Evolutionary conservation across 2,329 filamentous ascomycete genomes (phyloP), one percentile per base, ranked within the genome.

Genomic region (Aspergillus sp.): DNA sequence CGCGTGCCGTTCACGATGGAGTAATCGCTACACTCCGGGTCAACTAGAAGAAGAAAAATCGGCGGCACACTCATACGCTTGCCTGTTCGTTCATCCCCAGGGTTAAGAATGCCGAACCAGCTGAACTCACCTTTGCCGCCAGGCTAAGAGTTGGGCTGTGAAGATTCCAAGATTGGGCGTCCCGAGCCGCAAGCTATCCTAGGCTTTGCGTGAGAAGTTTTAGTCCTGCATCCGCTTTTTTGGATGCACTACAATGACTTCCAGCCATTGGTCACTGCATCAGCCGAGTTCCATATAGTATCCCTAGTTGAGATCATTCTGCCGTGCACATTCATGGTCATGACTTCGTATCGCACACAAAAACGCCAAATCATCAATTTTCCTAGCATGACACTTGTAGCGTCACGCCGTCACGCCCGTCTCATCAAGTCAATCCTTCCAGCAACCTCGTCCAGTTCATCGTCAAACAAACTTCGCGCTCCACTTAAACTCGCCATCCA

Each of bases 401-500:
- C 6, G 39, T 33, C 49, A 44, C 39, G 49, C 48, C 6, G 33
- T 52, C 39, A 51, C 19, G 19, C 39, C 27, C 35, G 47, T 35
- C 27, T 11, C 46, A 41, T 24, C 14, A 45, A 14, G 6, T 45
- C 27, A 17, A 17, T 55, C 44, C 45, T 27, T 46, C 45, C 44
- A 35, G 14, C 11, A 40, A 5, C 15, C 11, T 24, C 45, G 24
- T n/a, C 45, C 37, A 56, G 11, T 50, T 45, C 37, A 21, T 48
- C 6, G 23, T 56, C 47, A 45, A 45, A 51, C 35, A 21, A 56
- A 11, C 14, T 56, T 56, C 23, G 45, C 39, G 19, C 51, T 39
- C 56, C 56, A 58, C 41, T 31, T 23, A 21, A 53, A 58, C 46
- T 58, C 51, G 37, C 56, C 50, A 31, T 54, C 12, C 56, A 58